Base-by-base conservation (phyloP, 495 filamentous ascomycete genomes). In the Lophiotrema nucula region DNA sequence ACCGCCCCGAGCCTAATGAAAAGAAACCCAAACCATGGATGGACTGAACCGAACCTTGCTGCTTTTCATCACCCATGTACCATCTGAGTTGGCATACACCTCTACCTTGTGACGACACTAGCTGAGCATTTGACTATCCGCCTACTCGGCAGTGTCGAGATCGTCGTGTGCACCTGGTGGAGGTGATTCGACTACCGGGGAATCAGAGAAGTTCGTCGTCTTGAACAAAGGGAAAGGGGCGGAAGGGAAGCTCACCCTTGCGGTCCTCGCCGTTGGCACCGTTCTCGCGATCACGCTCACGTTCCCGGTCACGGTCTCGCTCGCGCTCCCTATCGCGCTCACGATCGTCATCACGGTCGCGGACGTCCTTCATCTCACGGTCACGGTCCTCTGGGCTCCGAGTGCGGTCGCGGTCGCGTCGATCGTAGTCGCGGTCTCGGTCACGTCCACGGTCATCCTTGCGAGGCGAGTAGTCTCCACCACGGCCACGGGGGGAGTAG, bases 71-170 rank as follows among this genome's bases (percentile, higher is more conserved):
- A n/a, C n/a, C n/a, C n/a, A n/a, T n/a, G n/a, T n/a, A n/a, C n/a
- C n/a, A n/a, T n/a, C n/a, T n/a, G n/a, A n/a, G n/a, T n/a, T n/a
- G n/a, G n/a, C n/a, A n/a, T n/a, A n/a, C n/a, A n/a, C n/a, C n/a
- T n/a, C n/a, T n/a, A n/a, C n/a, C n/a, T n/a, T n/a, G n/a, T n/a
- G n/a, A n/a, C n/a, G n/a, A n/a, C n/a, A n/a, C n/a, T n/a, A n/a
- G n/a, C n/a, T n/a, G n/a, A n/a, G n/a, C n/a, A n/a, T n/a, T n/a
- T n/a, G n/a, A n/a, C n/a, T n/a, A n/a, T n/a, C n/a, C n/a, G n/a
- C n/a, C 59, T 87, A 96, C 82, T 97, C 93, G 70, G 92, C 93
- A 72, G 92, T 92, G 73, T 98, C 93, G 67, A 98, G 82, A 71
- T 98, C 93, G 74, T 98, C 95, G 71, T 96, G 92, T 64, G 85